phyloP scores from a whole-genome alignment of 2,329 filamentous ascomycete species.

The Fusarium devonianum region DNA sequence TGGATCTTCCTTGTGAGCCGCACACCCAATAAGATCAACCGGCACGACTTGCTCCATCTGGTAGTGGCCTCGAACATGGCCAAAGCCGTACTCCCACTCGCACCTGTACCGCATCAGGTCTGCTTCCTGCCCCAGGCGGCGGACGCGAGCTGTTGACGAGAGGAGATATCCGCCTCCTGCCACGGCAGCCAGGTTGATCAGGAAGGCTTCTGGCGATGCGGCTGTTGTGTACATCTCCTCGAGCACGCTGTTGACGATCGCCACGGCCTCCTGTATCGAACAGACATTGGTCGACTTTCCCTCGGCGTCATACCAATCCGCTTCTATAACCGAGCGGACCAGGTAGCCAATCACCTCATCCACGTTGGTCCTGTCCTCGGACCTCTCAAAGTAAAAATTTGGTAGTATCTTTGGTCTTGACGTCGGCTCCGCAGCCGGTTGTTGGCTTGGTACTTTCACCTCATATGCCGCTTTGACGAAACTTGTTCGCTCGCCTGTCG shows the following conservation, averaged over 20 bases:
- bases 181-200: conserved; percentile 66
- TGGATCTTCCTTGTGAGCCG: conserved; percentile 33
- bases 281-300: conserved; percentile 54
- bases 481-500: conserved; percentile 10
- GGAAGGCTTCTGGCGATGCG: conserved; percentile 60
- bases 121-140: conserved; percentile 53
- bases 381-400: conserved; percentile 47
- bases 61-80: conserved; percentile 60
- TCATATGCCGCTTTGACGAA: conserved; percentile 37
- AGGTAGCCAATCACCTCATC: conserved; percentile 64
- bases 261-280: conserved; percentile 60
- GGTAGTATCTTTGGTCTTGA: conserved; percentile 32
- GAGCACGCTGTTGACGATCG: conserved; percentile 62
- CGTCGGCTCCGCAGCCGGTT: conserved; percentile 8
- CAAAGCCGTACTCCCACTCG: conserved; percentile 64
- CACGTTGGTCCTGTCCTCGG: conserved; percentile 61
- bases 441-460: conserved; percentile 10
- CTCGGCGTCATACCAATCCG: conserved; percentile 59
- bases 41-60: conserved; percentile 59
- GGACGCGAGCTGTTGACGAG: conserved; percentile 49
- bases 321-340: conserved; percentile 54
- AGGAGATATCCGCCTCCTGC: conserved; percentile 62
- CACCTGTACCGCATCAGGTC: conserved; percentile 57
- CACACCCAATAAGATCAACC: conserved; percentile 52
- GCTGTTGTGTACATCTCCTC: conserved; percentile 60